A percentile compares a stretch with the other conserved stretches of the same genome.
Evolutionary conservation across 208 protist species (phyloP).

Genomic region (Porcisia deanei): DNA sequence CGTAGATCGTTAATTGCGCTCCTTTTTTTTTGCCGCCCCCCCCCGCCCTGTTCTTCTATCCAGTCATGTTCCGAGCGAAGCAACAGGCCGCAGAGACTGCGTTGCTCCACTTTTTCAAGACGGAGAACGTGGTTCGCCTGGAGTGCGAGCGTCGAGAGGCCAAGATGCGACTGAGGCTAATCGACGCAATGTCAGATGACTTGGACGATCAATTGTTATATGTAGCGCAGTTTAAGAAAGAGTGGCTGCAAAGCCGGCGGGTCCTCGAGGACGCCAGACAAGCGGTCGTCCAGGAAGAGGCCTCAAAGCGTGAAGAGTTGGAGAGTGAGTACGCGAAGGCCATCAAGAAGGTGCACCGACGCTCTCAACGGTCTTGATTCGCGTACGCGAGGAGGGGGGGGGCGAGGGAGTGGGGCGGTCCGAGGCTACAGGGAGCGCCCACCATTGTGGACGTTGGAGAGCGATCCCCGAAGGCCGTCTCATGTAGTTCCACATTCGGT

Average conservation of each 20-base stretch:
- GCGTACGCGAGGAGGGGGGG: not conserved
- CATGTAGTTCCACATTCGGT: too few relatives aligned
- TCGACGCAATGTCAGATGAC: slow-evolving; percentile 65
- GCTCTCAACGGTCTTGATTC: slow-evolving; percentile 18
- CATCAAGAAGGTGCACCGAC: slow-evolving; percentile 32
- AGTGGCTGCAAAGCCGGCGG: slow-evolving; percentile 76
- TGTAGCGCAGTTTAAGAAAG: slow-evolving; percentile 82
- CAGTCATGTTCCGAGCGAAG: slow-evolving; percentile 33
- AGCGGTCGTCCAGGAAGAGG: slow-evolving; percentile 55
- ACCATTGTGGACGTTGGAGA: too few relatives aligned
- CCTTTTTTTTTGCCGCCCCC: too few relatives aligned
- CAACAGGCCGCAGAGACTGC: slow-evolving; percentile 34
- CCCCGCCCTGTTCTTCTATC: not conserved
- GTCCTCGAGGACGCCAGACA: slow-evolving; percentile 59
- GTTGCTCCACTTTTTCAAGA: slow-evolving; percentile 65
- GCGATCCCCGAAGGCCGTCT: too few relatives aligned
- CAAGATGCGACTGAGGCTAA: slow-evolving; percentile 68
- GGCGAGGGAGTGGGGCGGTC: not conserved
- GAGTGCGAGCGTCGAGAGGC: slow-evolving; percentile 79
- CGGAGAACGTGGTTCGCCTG: slow-evolving; percentile 79
- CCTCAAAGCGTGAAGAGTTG: slow-evolving; percentile 9
- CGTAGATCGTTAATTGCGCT: too few relatives aligned
- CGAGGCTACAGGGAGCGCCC: too few relatives aligned
- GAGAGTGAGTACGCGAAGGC: slow-evolving; percentile 35
- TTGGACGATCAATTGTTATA: slow-evolving; percentile 81